Base-by-base conservation (phyloP, 2,329 filamentous ascomycete species). In the Monosporascus sp. region DNA sequence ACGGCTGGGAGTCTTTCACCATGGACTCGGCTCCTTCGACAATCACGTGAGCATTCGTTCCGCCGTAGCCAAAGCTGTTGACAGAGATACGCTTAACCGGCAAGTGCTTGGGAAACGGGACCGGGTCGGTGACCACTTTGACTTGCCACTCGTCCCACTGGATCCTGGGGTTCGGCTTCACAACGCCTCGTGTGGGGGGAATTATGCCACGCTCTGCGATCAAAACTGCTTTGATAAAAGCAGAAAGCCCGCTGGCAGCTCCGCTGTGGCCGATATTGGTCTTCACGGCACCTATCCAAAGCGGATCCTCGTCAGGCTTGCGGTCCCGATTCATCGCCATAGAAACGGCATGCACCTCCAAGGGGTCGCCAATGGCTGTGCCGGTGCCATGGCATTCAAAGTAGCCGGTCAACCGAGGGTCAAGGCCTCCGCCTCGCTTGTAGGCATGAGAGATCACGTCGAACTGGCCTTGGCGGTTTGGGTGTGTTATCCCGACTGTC, bases 381-480 rank as follows among this genome's bases (percentile, higher is more conserved):
- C 60, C 61, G 2, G 61, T 64, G 5, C 61, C 60, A 35, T 65
- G 63, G 20, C 50, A 55, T 20, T 65, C 64, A 15, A 61, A 53
- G 36, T 60, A 62, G 2, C 48, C 57, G 2, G 53, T 59, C 7
- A 41, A 8, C 8, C 20, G 35, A 6, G 49, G 49, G 18, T 50
- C 43, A 11, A 54, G 25, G 44, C 54, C 57, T 2, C 47, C 22
- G n/a, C 25, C 44, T 8, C 45, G 20, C 49, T 50, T 17, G 39
- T 56, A 56, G 1, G 54, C 54, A 6, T 51, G 37, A 14, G 18
- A 14, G 25, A 56, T 51, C 11, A 56, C 54, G 18, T 47, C n/a
- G 15, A n/a, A 49, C 37, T 56, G 54, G 11, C 54, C 54, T 5
- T 47, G 38, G 5, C 20, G 14, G 55, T 63, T 50, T 52, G 69